Conservation (phyloP, 768 basidiomycete genomes). For the Mycena capillaripes region DNA sequence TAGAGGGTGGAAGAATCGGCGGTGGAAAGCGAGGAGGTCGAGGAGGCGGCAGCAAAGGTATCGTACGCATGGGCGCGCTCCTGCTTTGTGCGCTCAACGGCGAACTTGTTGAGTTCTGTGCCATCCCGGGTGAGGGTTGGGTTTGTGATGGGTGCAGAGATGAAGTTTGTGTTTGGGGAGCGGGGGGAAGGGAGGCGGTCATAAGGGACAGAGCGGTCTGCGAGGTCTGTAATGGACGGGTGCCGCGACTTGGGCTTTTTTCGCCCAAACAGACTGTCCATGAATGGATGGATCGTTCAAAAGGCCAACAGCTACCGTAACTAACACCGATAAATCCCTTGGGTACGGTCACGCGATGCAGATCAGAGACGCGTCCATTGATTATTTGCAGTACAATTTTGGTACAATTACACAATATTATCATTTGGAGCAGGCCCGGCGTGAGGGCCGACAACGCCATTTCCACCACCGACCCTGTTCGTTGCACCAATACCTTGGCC, state of each 20-base stretch:
- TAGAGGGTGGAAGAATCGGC: conserved; percentile 73
- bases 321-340: background rate
- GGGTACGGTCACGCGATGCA: background rate
- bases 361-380: background rate
- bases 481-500: background rate
- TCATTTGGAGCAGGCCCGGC: background rate
- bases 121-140: conserved; percentile 81
- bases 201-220: conserved; percentile 79
- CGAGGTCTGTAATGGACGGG: conserved; percentile 75
- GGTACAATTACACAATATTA: background rate
- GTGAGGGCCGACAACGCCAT: background rate
- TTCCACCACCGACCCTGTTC: background rate
- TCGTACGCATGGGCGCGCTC: conserved; percentile 72
- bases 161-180: conserved; percentile 70
- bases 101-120: conserved; percentile 77
- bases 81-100: conserved; percentile 61
- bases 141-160: conserved; percentile 89
- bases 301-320: conserved; percentile 1
- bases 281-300: conserved; percentile 40
- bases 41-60: conserved; percentile 56
- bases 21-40: conserved; percentile 63
- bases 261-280: conserved; percentile 79
- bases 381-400: too few species aligned
- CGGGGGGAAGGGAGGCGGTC: conserved; percentile 73
- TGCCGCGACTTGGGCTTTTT: conserved; percentile 70